phyloP scores from a whole-genome alignment of 2,329 filamentous ascomycete genomes.

The Trichoderma breve region DNA sequence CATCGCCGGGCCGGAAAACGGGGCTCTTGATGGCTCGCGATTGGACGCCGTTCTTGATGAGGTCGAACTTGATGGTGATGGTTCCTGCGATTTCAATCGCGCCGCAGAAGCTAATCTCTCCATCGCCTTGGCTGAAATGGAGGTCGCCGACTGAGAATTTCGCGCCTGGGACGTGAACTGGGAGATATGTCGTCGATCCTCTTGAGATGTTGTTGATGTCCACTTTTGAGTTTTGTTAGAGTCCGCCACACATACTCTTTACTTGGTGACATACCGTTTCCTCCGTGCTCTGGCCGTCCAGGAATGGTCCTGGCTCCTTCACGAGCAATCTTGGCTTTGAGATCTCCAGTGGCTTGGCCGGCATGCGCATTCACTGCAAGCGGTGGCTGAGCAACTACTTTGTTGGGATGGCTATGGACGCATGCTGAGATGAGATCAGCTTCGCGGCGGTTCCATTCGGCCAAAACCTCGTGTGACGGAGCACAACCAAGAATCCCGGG shows the following conservation, averaged over 20 bases:
- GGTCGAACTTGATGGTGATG: constrained; percentile 86
- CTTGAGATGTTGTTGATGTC: constrained; percentile 85
- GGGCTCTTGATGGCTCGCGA: constrained; percentile 76
- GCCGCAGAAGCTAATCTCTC: constrained; percentile 84
- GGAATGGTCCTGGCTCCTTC: constrained; percentile 87
- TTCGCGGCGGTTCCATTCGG: constrained; percentile 81
- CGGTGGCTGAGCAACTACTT: constrained; percentile 73
- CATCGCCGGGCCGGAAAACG: constrained; percentile 81
- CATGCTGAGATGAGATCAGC: constrained; percentile 68
- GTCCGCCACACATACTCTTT: neutral
- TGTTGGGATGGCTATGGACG: constrained; percentile 57
- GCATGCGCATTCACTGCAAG: constrained; percentile 70
- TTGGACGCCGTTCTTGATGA: constrained; percentile 77
- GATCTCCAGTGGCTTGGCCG: constrained; percentile 56
- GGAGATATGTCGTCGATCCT: constrained; percentile 80
- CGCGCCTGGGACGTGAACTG: constrained; percentile 80
- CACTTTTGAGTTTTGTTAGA: constrained; percentile 42
- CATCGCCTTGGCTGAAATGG: constrained; percentile 80
- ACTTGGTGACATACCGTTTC: constrained; percentile 50
- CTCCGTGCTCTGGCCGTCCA: constrained; percentile 80
- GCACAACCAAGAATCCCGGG: constrained; percentile 90
- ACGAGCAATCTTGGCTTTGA: constrained; percentile 65
- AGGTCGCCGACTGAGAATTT: constrained; percentile 90
- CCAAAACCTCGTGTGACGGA: constrained; percentile 73
- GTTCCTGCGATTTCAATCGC: constrained; percentile 93